Evolutionary conservation across 2,329 filamentous ascomycete species (phyloP).

Genomic region (Nemania diffusa): DNA sequence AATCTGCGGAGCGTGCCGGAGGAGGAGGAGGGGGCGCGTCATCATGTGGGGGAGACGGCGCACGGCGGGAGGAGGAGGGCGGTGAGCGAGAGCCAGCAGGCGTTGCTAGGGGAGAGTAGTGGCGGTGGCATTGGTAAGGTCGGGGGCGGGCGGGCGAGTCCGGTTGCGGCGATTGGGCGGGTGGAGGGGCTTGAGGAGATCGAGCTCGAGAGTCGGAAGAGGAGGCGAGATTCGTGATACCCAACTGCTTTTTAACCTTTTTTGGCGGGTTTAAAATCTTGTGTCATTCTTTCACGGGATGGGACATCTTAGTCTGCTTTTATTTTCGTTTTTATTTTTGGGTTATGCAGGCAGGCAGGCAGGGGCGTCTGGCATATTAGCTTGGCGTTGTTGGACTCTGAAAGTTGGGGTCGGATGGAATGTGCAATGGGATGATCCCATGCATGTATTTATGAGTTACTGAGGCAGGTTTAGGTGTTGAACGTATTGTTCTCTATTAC

Average conservation of each 20-base stretch:
- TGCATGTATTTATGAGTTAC: no score
- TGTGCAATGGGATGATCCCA: constrained; percentile 8
- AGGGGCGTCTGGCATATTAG: not conserved
- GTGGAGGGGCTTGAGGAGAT: constrained; percentile 43
- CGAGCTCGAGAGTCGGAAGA: constrained; percentile 37
- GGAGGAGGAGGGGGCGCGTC: constrained; percentile 44
- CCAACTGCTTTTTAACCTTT: not conserved
- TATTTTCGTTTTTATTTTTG: not conserved
- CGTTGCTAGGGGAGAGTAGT: constrained; percentile 15
- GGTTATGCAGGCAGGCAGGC: not conserved
- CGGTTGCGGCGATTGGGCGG: constrained; percentile 34
- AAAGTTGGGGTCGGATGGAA: not conserved
- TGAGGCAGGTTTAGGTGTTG: no score
- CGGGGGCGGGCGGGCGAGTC: constrained; percentile 19
- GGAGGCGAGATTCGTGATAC: constrained; percentile 37
- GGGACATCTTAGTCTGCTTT: not conserved
- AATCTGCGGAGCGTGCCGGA: constrained; percentile 45
- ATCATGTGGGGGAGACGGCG: not conserved
- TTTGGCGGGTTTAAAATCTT: not conserved
- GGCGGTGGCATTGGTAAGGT: not conserved
- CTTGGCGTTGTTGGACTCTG: constrained; percentile 10
- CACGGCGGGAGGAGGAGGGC: constrained; percentile 13
- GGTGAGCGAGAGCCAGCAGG: constrained; percentile 24
- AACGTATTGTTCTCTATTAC: no score
- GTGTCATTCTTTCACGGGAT: not conserved